A percentile compares a stretch with the other conserved stretches of the same genome.
Conservation (phyloP, 306 rosid species). For the Fragaria nilgerrensis region DNA sequence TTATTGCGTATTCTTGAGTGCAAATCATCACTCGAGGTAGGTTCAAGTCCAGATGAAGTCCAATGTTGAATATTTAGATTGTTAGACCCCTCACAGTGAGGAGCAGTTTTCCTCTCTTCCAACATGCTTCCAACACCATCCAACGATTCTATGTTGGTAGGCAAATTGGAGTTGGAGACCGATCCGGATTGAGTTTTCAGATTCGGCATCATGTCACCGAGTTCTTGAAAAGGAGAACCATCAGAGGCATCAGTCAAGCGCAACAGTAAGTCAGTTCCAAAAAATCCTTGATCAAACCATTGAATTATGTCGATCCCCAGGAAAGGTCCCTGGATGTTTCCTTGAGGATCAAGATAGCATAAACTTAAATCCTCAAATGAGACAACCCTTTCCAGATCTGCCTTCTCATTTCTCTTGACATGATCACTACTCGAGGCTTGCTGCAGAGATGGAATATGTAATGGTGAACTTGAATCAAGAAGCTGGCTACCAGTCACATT, state of each 20-base stretch:
- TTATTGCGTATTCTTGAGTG: conserved; percentile 35
- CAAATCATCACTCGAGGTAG: conserved; percentile 29
- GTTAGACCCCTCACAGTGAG: conserved; percentile 37
- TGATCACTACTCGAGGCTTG: conserved; percentile 33
- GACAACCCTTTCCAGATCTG: conserved; percentile 31
- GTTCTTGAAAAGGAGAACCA: conserved; percentile 58
- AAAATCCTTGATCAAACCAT: conserved; percentile 76
- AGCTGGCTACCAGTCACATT: conserved; percentile 31
- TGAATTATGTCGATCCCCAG: conserved; percentile 66
- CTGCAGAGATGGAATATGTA: conserved; percentile 40
- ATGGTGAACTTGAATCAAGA: conserved; percentile 38
- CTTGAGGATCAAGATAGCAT: conserved; percentile 74
- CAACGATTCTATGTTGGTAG: conserved; percentile 37
- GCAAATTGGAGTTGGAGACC: conserved; percentile 35
- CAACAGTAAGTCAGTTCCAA: conserved; percentile 56
- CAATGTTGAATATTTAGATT: conserved; percentile 37
- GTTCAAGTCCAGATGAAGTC: conserved; percentile 42
- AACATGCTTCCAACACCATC: conserved; percentile 45
- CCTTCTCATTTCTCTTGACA: conserved; percentile 38
- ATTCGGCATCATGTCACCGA: conserved; percentile 64
- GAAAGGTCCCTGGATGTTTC: conserved; percentile 64
- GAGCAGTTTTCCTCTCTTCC: conserved; percentile 31
- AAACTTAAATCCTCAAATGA: conserved; percentile 59
- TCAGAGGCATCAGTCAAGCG: conserved; percentile 60
- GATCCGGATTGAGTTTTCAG: conserved; percentile 39